Base-by-base conservation (phyloP, 2,329 filamentous ascomycete genomes). In the Fusarium falciforme region DNA sequence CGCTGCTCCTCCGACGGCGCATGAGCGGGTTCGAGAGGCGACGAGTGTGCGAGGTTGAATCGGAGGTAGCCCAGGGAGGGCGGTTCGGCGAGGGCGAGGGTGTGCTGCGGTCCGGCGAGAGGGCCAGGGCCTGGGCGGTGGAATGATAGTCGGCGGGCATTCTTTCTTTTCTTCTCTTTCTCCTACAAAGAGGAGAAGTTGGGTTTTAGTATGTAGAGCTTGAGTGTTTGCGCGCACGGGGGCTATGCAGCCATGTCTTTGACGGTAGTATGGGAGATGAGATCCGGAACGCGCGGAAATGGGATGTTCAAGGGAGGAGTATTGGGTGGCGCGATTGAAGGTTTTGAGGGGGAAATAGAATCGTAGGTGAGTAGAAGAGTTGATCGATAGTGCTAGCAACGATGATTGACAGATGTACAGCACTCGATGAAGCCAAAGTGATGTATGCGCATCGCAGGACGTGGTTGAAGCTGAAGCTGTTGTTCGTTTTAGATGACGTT, bases 131-230 rank as follows among this genome's bases (percentile, higher is more conserved):
- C 76, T 84, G 86, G 65, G 87, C 87, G 68, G 87, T 83, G 67
- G 87, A 86, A 54, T 81, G 79, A 80, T 87, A 87, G 82, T 89
- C 85, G 76, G 85, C 84, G 36, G 87, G 86, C 87, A 89, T 89
- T 36, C 66, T 17, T 54, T 27, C 9, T 14, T 49, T 49, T 10
- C 20, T 36, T 33, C 9, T 14, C 27, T 31, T 22, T 22, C 11
- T 31, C 12, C 11, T 31, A 10, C 8, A 38, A 11, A 22, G 64
- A 66, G 14, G 57, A 35, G 55, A 6, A 20, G 20, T 27, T 52
- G 47, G 35, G 27, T 17, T 52, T 58, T 40, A 55, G 57, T 12
- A 54, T 47, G 38, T 59, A 36, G 57, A 38, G 57, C 27, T 11
- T 27, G 27, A 31, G 64, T 38, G 57, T 52, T 57, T 49, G 16